A percentile compares a stretch with the other conserved stretches of the same genome.
Conservation (phyloP, 805 yeast genomes). For the Candida dajiaensis region DNA sequence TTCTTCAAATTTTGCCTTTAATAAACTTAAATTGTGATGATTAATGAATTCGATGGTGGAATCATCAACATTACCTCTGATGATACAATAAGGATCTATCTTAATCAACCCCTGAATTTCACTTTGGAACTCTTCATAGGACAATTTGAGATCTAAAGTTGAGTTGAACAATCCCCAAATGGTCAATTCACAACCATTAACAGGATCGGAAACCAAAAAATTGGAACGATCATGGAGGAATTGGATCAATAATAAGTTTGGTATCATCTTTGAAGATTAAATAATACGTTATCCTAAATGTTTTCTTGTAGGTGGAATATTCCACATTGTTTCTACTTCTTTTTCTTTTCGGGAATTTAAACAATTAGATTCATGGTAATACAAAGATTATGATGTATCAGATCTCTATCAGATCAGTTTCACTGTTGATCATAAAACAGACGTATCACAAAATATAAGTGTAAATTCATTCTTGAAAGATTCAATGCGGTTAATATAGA, state of each 20-base stretch:
- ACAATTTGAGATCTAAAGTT: neutral
- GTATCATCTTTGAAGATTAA: neutral
- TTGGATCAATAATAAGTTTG: neutral
- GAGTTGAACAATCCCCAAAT: conserved; percentile 12
- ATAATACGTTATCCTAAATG: no score
- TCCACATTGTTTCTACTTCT: neutral
- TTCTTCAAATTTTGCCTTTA: neutral
- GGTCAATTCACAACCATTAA: conserved; percentile 10
- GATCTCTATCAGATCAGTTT: no score
- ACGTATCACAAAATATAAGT: no score
- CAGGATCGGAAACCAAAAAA: conserved; percentile 9
- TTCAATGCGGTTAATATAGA: no score
- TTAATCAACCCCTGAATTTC: conserved; percentile 3
- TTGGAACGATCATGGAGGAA: conserved; percentile 10
- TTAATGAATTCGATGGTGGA: conserved; percentile 15
- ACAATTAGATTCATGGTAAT: no score
- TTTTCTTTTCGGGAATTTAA: neutral
- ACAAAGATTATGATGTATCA: no score
- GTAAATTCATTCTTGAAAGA: no score
- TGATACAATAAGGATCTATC: conserved; percentile 10
- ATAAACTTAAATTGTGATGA: conserved; percentile 7
- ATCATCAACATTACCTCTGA: neutral
- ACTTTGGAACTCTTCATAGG: conserved; percentile 5
- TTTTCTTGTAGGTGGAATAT: neutral
- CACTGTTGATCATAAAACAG: no score